A percentile compares a stretch with the other conserved stretches of the same genome.
These are phyloP conservation scores for Aethionema arabicum DNA, from an alignment of 345 rosid genomes.

Conservation along the genomic window DNA sequence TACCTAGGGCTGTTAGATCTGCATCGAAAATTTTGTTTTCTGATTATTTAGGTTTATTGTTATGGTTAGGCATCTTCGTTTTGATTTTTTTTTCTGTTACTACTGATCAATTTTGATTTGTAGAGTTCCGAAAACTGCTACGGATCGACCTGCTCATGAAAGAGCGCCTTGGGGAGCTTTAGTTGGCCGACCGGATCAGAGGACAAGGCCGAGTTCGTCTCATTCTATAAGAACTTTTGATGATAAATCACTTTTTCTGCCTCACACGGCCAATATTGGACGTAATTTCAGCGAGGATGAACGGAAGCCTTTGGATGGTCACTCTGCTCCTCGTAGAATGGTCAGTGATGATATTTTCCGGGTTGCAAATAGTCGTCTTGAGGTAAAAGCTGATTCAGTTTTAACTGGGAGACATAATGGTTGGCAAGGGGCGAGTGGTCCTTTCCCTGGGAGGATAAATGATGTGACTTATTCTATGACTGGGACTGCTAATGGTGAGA, in stretches of 20 bases:
- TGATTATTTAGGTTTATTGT: constrained; percentile 28
- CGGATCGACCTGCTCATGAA: constrained; percentile 62
- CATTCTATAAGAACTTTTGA: constrained; percentile 59
- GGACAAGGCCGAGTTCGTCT: constrained; percentile 63
- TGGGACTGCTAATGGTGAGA: constrained; percentile 40
- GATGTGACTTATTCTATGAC: constrained; percentile 36
- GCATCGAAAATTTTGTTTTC: background rate
- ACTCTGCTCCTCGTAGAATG: constrained; percentile 55
- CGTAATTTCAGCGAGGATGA: constrained; percentile 85
- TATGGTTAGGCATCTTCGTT: constrained; percentile 19
- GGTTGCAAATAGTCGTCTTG: constrained; percentile 37
- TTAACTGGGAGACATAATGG: constrained; percentile 39
- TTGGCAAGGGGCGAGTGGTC: constrained; percentile 35
- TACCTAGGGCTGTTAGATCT: constrained; percentile 26
- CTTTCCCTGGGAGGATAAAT: constrained; percentile 44
- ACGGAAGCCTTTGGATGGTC: constrained; percentile 73
- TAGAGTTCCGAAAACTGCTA: constrained; percentile 48
- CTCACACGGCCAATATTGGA: constrained; percentile 53
- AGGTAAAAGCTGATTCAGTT: constrained; percentile 47
- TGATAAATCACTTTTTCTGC: constrained; percentile 69
- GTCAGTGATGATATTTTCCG: constrained; percentile 60
- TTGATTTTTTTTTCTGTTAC: constrained; percentile 2
- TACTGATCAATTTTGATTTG: constrained; percentile 8
- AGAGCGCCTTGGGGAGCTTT: constrained; percentile 64
- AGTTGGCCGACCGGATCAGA: constrained; percentile 53